Evolutionary conservation across 257 asterid genomes (phyloP).

Genomic region (Capsicum chinense): DNA sequence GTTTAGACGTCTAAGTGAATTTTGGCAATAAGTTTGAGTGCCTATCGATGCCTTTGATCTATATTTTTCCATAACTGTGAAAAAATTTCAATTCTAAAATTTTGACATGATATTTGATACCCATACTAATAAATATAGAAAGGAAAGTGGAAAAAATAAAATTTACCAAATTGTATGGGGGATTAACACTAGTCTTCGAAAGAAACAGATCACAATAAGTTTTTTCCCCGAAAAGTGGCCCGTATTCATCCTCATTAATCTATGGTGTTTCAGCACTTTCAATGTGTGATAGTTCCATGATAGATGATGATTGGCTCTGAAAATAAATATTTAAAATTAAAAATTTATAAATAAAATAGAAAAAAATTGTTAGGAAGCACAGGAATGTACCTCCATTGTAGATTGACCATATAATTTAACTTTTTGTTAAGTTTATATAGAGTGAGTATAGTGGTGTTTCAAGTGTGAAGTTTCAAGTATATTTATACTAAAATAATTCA

Average conservation of each 20-base stretch:
- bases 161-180: slow-evolving; percentile 35
- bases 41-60: too few species aligned
- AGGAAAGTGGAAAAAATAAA: not conserved
- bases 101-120: too few species aligned
- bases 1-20: too few species aligned
- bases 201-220: slow-evolving; percentile 36
- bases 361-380: not conserved
- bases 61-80: too few species aligned
- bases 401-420: not conserved
- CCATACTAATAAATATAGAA: too few species aligned
- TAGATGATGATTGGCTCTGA: not conserved
- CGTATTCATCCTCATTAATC: slow-evolving; percentile 23
- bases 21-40: too few species aligned
- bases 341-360: not conserved
- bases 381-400: not conserved
- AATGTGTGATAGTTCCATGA: not conserved
- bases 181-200: slow-evolving; percentile 18
- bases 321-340: not conserved
- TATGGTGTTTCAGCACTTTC: not conserved
- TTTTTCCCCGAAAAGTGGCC: slow-evolving; percentile 36
- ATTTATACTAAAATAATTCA: too few species aligned
- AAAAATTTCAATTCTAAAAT: too few species aligned
- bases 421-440: not conserved
- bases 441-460: too few species aligned
- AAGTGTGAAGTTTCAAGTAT: too few species aligned